These are phyloP conservation scores for Malassezia furfur DNA, from an alignment of 1,284 basidiomycete genomes.

Conservation along the genomic window DNA sequence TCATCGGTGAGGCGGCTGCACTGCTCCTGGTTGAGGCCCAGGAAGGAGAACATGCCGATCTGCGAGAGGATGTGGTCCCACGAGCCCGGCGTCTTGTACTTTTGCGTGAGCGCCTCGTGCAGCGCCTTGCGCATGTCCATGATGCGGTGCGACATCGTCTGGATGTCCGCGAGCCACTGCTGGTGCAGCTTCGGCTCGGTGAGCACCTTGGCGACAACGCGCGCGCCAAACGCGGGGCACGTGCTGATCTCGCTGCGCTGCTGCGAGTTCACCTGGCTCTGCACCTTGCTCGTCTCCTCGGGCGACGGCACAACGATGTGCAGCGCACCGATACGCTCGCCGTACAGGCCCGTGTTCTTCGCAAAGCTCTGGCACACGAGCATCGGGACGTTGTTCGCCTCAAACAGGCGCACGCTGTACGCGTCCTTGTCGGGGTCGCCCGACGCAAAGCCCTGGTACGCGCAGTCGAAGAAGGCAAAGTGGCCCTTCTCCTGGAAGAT, in stretches of 20 bases:
- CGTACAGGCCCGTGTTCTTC: constrained; percentile 89
- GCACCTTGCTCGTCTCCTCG: constrained; percentile 31
- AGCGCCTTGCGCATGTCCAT: constrained; percentile 79
- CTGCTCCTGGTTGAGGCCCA: constrained; percentile 52
- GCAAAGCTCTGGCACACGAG: constrained; percentile 92
- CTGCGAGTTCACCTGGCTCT: constrained; percentile 66
- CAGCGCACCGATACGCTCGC: constrained; percentile 64
- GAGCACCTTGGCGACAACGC: constrained; percentile 57
- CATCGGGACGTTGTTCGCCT: constrained; percentile 62
- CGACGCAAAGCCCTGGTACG: constrained; percentile 85
- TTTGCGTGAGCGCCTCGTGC: constrained; percentile 65
- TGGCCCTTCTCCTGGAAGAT: constrained; percentile 67
- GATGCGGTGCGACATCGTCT: constrained; percentile 82
- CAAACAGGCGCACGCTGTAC: constrained; percentile 86
- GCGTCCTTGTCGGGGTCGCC: constrained; percentile 82
- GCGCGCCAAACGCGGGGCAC: constrained; percentile 78
- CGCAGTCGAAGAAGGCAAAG: constrained; percentile 87
- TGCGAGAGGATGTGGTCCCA: constrained; percentile 64
- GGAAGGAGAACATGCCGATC: constrained; percentile 47
- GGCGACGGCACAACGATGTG: constrained; percentile 34
- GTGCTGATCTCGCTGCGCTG: constrained; percentile 87
- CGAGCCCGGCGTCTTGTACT: constrained; percentile 68
- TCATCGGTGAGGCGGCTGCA: constrained; percentile 64
- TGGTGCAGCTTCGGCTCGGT: constrained; percentile 64
- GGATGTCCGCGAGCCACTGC: constrained; percentile 81